Percentiles rank a stretch among this genome's conserved stretches.
Evolutionary conservation across 805 yeast species (phyloP).

Genomic region (Candida xiaguanensis): DNA sequence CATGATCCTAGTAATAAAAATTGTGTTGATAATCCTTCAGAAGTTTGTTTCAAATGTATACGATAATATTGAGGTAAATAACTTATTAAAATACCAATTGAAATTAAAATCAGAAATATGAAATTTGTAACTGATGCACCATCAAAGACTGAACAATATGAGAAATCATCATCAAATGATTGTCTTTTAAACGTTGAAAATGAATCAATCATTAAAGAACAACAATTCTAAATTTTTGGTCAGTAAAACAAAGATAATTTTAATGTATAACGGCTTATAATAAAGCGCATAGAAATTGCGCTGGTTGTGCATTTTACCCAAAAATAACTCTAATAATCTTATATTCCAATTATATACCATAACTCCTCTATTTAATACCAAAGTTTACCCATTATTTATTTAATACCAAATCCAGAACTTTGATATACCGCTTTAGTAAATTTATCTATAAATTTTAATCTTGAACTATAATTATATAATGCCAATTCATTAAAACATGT

Average conservation of each 20-base stretch:
- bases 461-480: constrained; percentile 58
- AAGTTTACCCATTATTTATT: too few relatives aligned
- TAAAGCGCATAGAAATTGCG: too few relatives aligned
- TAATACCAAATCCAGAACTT: constrained; percentile 88
- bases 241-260: too few relatives aligned
- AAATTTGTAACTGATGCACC: constrained; percentile 52
- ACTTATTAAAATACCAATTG: constrained; percentile 64
- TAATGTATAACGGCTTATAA: too few relatives aligned
- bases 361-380: constrained; percentile 51
- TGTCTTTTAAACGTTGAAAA: neutral
- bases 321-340: neutral
- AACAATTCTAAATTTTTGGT: too few relatives aligned
- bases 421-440: constrained; percentile 68
- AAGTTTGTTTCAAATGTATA: constrained; percentile 53
- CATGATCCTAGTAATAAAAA: constrained; percentile 68
- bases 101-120: constrained; percentile 47
- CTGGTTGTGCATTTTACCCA: too few relatives aligned
- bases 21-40: constrained; percentile 76
- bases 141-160: constrained; percentile 38
- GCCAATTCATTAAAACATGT: constrained; percentile 93
- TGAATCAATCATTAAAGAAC: neutral
- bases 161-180: constrained; percentile 5
- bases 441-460: constrained; percentile 54
- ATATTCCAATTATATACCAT: neutral
- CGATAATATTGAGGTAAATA: constrained; percentile 74